Base-by-base conservation (phyloP, 2,329 filamentous ascomycete genomes). In the Ophiostoma novo-ulmi region DNA sequence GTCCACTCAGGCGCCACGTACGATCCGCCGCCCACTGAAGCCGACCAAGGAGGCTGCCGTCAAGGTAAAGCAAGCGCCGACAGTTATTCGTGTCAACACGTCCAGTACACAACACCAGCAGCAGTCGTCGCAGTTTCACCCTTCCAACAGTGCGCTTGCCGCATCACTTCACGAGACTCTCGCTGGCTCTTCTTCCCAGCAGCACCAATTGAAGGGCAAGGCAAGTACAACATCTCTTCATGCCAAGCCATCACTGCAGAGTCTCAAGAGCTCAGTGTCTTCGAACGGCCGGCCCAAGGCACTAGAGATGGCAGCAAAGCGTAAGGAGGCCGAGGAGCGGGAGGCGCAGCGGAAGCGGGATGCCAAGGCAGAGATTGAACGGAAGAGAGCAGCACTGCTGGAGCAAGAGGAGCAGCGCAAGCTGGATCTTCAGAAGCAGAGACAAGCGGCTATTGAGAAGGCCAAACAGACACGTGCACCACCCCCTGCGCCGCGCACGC, bases 251-350 rank as follows among this genome's bases (percentile, higher is more conserved):
- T 86, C 86, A 1, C 76, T 81, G 10, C 82, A 85, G 70, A 91
- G 85, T 76, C 82, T 93, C 69, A 92, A 91, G 78, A 86, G 84
- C 75, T 88, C 87, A 7, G 82, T 83, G 7, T 87, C 88, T n/a
- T 85, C 88, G 41, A 84, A 82, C n/a, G 83, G 85, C 1, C 88
- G 89, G 69, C 86, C 89, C 0, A 92, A 91, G 77, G 90, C 91
- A 1, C 82, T 94, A 31, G 88, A 94, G 70, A 84, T 91, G 67
- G 92, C 90, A 2, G 91, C 92, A 55, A 90, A 89, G 76, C 94
- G 93, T 79, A 94, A 91, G 77, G 93, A 97, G 78, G 90, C 89
- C 77, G 93, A 97, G 75, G 92, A 96, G 77, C 88, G 89, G 67
- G 91, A 93, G 74, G 87, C 88, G 17, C 89, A 93, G 76, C 88